Evolutionary conservation across 148 eudicot genomes (phyloP).

Genomic region (Hydrangea macrophylla): DNA sequence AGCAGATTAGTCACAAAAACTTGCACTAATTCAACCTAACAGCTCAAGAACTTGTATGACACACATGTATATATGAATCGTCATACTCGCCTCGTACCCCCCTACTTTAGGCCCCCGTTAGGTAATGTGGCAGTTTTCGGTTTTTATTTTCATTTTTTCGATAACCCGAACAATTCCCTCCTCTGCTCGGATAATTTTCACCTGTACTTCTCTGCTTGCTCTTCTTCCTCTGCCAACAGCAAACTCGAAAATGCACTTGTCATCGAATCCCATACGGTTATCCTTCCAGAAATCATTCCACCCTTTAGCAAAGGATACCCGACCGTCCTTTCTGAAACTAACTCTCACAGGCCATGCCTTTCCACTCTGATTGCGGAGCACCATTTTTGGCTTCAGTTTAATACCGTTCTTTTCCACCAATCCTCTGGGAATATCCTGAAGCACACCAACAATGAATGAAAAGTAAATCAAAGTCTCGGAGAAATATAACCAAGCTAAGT

Average conservation of each 20-base stretch:
- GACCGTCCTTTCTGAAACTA: background rate
- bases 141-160: too few species aligned
- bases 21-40: too few species aligned
- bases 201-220: conserved; percentile 11
- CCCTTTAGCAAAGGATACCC: background rate
- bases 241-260: conserved; percentile 8
- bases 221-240: background rate
- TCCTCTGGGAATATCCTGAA: conserved; percentile 6
- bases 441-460: background rate
- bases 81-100: too few species aligned
- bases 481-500: background rate
- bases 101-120: too few species aligned
- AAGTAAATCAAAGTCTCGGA: background rate
- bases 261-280: background rate
- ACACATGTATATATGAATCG: too few species aligned
- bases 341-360: conserved; percentile 11
- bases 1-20: too few species aligned
- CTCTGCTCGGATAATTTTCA: background rate
- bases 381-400: conserved; percentile 7
- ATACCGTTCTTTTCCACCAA: background rate
- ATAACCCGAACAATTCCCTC: too few species aligned
- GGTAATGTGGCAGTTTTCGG: too few species aligned
- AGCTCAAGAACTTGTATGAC: too few species aligned
- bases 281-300: conserved; percentile 2
- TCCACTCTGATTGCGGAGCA: background rate